Base-by-base conservation (phyloP, 2,329 filamentous ascomycete species). In the Pseudogymnoascus sp. region DNA sequence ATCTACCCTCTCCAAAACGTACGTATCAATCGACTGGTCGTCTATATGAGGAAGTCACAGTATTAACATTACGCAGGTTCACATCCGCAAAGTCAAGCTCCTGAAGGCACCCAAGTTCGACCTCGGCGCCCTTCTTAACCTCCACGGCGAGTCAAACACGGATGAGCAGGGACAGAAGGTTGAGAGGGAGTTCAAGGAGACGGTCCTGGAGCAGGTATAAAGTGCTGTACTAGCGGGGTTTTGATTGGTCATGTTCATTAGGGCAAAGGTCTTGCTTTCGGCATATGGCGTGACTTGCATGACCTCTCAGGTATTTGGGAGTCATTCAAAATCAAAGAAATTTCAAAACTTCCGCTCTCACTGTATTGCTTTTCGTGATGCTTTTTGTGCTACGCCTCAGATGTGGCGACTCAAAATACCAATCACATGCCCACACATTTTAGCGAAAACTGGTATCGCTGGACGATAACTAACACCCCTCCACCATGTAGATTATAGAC, bases 1-100 rank as follows among this genome's bases (percentile, higher is more conserved):
- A 99, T 99, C 83, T 99, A 99, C 84, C 95, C 95, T 73, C 90
- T 99, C 77, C 95, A 97, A 86, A 96, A 97, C 82, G 95, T 97
- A 83, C 69, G 87, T 83, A 65, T 42, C 19, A 36, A 33, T 2
- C 11, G 17, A n/a, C 33, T 38, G 13, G 59, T 42, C n/a, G 35
- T 23, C 17, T 57, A 28, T 61, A 7, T 64, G 44, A 17, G 26
- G 28, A 23, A n/a, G 26, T 61, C 38, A 47, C 64, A 59, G 67
- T 69, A 69, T 74, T 81, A 71, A 81, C 69, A 65, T 67, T n/a
- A 21, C 68, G 9, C 73, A 97, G 93, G 93, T 97, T 76, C 95
- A 99, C 86, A 96, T 99, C 82, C 93, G 95, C 82, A 99, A 99
- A 88, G 93, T 99, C 77, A 99, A 99, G 89, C 90, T 99, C 74